Evolutionary conservation across 1,284 basidiomycete genomes (phyloP).

Genomic region (Meripilus lineatus): DNA sequence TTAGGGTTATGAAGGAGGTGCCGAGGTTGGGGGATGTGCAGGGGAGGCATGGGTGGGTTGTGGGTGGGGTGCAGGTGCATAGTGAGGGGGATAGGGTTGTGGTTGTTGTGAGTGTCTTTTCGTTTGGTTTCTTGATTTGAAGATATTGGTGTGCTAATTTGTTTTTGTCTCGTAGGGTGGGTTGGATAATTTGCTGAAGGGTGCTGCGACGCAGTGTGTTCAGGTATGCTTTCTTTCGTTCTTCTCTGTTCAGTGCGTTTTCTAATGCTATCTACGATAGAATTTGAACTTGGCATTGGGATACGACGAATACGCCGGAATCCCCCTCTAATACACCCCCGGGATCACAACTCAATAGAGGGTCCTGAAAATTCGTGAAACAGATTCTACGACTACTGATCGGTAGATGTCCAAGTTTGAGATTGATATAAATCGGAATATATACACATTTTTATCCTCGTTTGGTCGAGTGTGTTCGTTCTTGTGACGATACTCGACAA

Average conservation of each 20-base stretch:
- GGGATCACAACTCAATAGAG: background rate
- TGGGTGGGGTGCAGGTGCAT: slow-evolving; percentile 95
- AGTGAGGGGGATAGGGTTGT: slow-evolving; percentile 86
- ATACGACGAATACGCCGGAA: slow-evolving; percentile 87
- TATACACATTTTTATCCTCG: background rate
- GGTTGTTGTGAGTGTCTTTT: slow-evolving; percentile 63
- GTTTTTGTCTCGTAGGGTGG: slow-evolving; percentile 55
- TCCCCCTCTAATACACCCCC: slow-evolving; percentile 37
- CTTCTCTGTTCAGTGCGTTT: background rate
- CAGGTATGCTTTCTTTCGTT: slow-evolving; percentile 51
- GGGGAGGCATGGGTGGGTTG: slow-evolving; percentile 83
- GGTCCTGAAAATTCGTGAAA: background rate
- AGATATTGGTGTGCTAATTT: slow-evolving; percentile 2
- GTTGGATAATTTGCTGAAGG: slow-evolving; percentile 94
- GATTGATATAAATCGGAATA: no score
- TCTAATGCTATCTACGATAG: slow-evolving; percentile 34
- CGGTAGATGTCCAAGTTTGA: background rate
- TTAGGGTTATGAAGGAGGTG: slow-evolving; percentile 63
- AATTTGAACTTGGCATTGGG: slow-evolving; percentile 95
- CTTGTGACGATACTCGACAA: no score
- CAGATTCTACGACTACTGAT: background rate
- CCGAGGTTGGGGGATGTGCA: slow-evolving; percentile 78
- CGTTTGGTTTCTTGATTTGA: no score
- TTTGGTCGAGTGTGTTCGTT: no score
- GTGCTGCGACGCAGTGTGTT: slow-evolving; percentile 95